Percentiles rank a stretch among this genome's conserved stretches.
These are phyloP conservation scores for Fusarium mangiferae DNA, from an alignment of 2,329 filamentous ascomycete genomes.

Conservation along the genomic window DNA sequence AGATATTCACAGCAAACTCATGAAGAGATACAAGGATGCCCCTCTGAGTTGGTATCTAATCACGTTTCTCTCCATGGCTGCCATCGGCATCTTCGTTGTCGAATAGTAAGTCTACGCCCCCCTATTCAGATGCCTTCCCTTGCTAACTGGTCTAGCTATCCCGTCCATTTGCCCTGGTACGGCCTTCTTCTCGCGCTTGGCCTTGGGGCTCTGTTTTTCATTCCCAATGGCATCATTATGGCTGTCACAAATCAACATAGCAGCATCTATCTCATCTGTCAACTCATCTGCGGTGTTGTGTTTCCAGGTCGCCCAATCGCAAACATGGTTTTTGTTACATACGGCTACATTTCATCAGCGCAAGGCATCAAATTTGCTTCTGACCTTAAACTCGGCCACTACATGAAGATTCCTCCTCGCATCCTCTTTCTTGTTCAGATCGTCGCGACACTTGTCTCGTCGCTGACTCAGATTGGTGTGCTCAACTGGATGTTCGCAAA, in stretches of 20 bases:
- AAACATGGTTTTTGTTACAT: conserved; percentile 94
- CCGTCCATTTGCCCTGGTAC: conserved; percentile 87
- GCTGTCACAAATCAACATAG: conserved; percentile 91
- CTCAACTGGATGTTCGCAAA: conserved; percentile 91
- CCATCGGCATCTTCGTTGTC: conserved; percentile 83
- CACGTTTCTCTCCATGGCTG: conserved; percentile 80
- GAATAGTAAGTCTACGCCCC: conserved; percentile 72
- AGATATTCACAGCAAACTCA: conserved; percentile 85
- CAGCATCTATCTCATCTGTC: conserved; percentile 87
- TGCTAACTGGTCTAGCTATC: conserved; percentile 66
- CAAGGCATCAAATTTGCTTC: conserved; percentile 91
- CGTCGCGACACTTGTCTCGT: conserved; percentile 78
- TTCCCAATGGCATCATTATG: conserved; percentile 93
- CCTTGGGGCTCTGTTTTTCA: conserved; percentile 84
- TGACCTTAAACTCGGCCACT: conserved; percentile 87
- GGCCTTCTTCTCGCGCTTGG: conserved; percentile 81
- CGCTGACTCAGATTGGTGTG: conserved; percentile 82
- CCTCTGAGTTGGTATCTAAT: conserved; percentile 83
- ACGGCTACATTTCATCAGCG: conserved; percentile 88
- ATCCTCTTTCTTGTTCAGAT: conserved; percentile 83
- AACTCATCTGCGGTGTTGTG: conserved; percentile 82
- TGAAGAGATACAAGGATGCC: conserved; percentile 84
- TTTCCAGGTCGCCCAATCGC: conserved; percentile 88
- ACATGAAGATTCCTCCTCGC: conserved; percentile 88
- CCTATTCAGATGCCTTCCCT: neutral